These are phyloP conservation scores for Wallacemonas sp. DNA, from an alignment of 208 protist species.

Conservation along the genomic window DNA sequence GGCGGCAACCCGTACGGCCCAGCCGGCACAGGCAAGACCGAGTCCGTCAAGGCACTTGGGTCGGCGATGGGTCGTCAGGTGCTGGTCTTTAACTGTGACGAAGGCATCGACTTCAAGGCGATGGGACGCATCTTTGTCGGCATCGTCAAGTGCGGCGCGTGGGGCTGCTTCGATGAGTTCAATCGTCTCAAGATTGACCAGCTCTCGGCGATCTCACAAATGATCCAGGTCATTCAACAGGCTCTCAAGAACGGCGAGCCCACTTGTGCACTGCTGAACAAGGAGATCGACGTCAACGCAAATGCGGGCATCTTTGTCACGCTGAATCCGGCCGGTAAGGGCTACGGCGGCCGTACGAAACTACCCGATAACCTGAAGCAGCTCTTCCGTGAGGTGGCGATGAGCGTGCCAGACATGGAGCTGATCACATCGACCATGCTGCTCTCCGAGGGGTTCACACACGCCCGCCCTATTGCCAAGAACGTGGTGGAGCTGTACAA, in stretches of 20 bases:
- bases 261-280: constrained; percentile 82
- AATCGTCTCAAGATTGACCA: constrained; percentile 95
- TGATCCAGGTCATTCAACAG: constrained; percentile 93
- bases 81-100: constrained; percentile 96
- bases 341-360: constrained; percentile 97
- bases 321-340: constrained; percentile 95
- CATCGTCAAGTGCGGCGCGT: constrained; percentile 94
- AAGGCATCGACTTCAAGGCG: constrained; percentile 94
- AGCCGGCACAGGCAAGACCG: constrained; percentile 97
- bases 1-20: constrained; percentile 97
- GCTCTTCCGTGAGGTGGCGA: constrained; percentile 97
- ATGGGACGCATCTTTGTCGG: constrained; percentile 95
- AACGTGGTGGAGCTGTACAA: constrained; percentile 92
- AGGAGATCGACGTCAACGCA: constrained; percentile 70
- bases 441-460: constrained; percentile 89
- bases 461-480: constrained; percentile 80
- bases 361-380: constrained; percentile 98
- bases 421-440: constrained; percentile 96
- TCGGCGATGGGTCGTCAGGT: constrained; percentile 92
- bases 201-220: constrained; percentile 94
- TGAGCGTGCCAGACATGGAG: constrained; percentile 97
- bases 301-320: constrained; percentile 97
- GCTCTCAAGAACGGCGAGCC: constrained; percentile 83
- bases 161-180: constrained; percentile 95
- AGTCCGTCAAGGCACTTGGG: constrained; percentile 95